Base-by-base conservation (phyloP, 1,284 basidiomycete species). In the Cystobasidium slooffiae region DNA sequence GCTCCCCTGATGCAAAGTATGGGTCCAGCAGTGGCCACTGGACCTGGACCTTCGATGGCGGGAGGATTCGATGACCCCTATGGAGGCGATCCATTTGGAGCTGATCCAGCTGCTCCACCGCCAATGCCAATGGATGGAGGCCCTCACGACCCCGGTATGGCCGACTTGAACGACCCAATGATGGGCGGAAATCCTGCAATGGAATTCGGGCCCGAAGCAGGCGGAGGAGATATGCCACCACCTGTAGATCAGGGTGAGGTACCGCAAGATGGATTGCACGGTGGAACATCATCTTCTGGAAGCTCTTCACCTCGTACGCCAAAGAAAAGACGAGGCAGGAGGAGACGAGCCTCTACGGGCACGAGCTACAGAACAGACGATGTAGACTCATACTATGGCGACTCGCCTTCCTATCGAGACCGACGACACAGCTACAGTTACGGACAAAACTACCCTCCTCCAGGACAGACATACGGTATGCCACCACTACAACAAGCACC, bases 321-420 rank as follows among this genome's bases (percentile, higher is more conserved):
- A 47, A 39, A 5, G 8, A 58, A 22, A 46, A 3, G 31, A 55
- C 39, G 47, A 41, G 41, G 49, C 6, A 63, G 49, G 20, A 24
- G 18, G 0, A 43, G 69, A 39, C 56, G 47, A 52, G 51, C 37
- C 9, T 49, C 59, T 3, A 63, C 56, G 16, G 47, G 44, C 1
- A 58, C 69, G 31, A 62, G 47, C n/a, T 59, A 52, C 20, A 64
- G 22, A 10, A 65, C 56, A 1, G 53, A 59, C 44, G 70, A 65
- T 51, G 43, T 58, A 0, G 70, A 73, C 43, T 73, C 70, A 2
- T 65, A 73, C 53, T 73, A 73, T 43, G n/a, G 20, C 8, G 52
- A 63, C 14, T 65, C 70, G 9, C 51, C 22, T n/a, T 41, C 37
- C 4, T 6, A 14, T 6, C 20, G 56, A 18, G 37, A 24, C 56